These are phyloP conservation scores for Strobilomyces confusus DNA, from an alignment of 768 basidiomycete species.

Conservation along the genomic window DNA sequence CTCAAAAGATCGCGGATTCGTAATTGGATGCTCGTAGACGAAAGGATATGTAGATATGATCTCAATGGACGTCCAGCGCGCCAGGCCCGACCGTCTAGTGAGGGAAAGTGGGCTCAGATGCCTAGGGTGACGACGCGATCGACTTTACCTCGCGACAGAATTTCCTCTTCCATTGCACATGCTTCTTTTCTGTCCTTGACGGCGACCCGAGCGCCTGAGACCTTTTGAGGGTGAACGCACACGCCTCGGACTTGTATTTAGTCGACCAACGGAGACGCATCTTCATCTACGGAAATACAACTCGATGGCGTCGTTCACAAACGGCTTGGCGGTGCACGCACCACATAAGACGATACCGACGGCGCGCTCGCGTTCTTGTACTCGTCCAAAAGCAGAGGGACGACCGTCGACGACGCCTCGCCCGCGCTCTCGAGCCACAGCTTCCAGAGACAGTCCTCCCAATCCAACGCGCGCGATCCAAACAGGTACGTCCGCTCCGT, in stretches of 20 bases:
- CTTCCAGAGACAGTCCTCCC: slow-evolving; percentile 67
- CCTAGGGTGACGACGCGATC: neutral
- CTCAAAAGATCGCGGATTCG: slow-evolving; percentile 20
- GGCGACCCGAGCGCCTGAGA: slow-evolving; percentile 30
- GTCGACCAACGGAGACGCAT: slow-evolving; percentile 41
- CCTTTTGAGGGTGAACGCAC: slow-evolving; percentile 45
- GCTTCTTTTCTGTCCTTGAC: slow-evolving; percentile 37
- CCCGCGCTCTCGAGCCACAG: slow-evolving; percentile 55
- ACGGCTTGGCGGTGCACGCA: slow-evolving; percentile 5
- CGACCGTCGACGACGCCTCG: slow-evolving; percentile 22
- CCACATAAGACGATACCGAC: slow-evolving; percentile 19
- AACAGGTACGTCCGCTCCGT: slow-evolving; percentile 50
- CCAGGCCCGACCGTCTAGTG: slow-evolving; percentile 18
- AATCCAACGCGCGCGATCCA: slow-evolving; percentile 46
- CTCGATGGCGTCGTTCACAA: neutral
- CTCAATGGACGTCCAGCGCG: slow-evolving; percentile 15
- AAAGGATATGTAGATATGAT: neutral
- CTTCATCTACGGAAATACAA: slow-evolving; percentile 30
- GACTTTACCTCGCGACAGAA: slow-evolving; percentile 46
- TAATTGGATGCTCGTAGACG: slow-evolving; percentile 6
- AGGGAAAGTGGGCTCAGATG: slow-evolving; percentile 1
- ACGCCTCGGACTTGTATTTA: slow-evolving; percentile 51
- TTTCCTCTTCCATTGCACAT: slow-evolving; percentile 52
- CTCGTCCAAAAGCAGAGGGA: slow-evolving; percentile 10
- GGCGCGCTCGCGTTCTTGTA: slow-evolving; percentile 3